These are phyloP conservation scores for Zygosaccharomyces gambellarensis DNA, from an alignment of 805 yeast species.

Conservation along the genomic window DNA sequence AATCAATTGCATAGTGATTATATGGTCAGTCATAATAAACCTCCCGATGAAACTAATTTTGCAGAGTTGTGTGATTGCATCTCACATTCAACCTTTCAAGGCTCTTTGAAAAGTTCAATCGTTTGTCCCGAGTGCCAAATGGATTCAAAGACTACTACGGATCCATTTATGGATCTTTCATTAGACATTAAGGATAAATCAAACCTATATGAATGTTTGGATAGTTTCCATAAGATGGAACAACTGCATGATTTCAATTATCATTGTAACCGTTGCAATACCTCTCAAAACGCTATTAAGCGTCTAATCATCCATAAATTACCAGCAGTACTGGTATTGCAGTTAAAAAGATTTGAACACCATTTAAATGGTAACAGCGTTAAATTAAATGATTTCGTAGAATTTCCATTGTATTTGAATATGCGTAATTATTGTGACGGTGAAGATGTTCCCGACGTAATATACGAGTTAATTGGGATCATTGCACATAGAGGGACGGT, in stretches of 20 bases:
- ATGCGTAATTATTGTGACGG: constrained; percentile 52
- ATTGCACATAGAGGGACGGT: constrained; percentile 90
- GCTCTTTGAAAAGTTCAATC: constrained; percentile 75
- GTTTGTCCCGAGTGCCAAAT: constrained; percentile 65
- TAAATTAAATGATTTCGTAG: constrained; percentile 71
- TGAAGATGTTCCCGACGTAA: constrained; percentile 35
- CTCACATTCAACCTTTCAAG: constrained; percentile 77
- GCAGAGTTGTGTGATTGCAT: constrained; percentile 59
- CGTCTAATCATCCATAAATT: constrained; percentile 61
- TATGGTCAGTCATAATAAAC: constrained; percentile 15
- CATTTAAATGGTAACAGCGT: constrained; percentile 41
- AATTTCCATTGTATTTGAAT: constrained; percentile 68
- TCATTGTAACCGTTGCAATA: constrained; percentile 62
- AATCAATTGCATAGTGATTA: constrained; percentile 67
- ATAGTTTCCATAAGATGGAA: constrained; percentile 74
- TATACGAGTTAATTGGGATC: constrained; percentile 80
- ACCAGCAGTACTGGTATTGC: constrained; percentile 78
- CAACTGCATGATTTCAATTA: constrained; percentile 63
- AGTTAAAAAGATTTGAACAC: constrained; percentile 64
- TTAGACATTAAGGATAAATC: constrained; percentile 56
- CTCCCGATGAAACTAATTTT: constrained; percentile 9
- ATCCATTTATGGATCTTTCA: constrained; percentile 87
- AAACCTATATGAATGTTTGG: constrained; percentile 58
- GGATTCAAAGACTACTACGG: constrained; percentile 60
- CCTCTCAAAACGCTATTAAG: constrained; percentile 62